A percentile compares a stretch with the other conserved stretches of the same genome.
Conservation (phyloP, 805 yeast genomes). For the Lipomyces sp. region DNA sequence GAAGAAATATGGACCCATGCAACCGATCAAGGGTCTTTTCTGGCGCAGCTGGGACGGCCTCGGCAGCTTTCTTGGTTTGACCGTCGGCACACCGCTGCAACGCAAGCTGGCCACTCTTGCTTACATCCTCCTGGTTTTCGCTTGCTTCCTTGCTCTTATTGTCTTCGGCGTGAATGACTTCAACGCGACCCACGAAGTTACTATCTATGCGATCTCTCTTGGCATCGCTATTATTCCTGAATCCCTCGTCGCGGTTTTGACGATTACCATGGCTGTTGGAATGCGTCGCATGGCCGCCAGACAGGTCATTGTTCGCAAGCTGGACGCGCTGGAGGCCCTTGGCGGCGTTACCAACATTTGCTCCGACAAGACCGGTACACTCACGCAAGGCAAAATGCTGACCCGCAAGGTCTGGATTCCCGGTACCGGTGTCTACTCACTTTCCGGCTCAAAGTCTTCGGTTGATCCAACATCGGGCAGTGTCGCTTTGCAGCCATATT, state of each 20-base stretch:
- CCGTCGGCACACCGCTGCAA: slow-evolving; percentile 79
- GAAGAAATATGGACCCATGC: slow-evolving; percentile 23
- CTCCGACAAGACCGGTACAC: slow-evolving; percentile 80
- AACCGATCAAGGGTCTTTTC: slow-evolving; percentile 41
- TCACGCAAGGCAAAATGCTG: slow-evolving; percentile 77
- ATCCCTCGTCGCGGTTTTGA: slow-evolving; percentile 71
- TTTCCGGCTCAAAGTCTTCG: slow-evolving; percentile 56
- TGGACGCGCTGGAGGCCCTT: slow-evolving; percentile 73
- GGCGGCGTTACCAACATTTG: slow-evolving; percentile 79
- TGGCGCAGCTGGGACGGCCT: slow-evolving; percentile 52
- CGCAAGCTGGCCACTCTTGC: slow-evolving; percentile 75
- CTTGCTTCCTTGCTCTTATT: slow-evolving; percentile 80
- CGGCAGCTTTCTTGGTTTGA: slow-evolving; percentile 71
- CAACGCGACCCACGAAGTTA: slow-evolving; percentile 72
- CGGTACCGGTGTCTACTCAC: slow-evolving; percentile 53
- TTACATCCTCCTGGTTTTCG: slow-evolving; percentile 63
- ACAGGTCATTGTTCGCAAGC: slow-evolving; percentile 69
- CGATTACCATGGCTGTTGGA: slow-evolving; percentile 84
- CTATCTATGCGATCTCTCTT: slow-evolving; percentile 84
- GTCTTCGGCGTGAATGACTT: slow-evolving; percentile 83
- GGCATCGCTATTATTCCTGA: slow-evolving; percentile 81
- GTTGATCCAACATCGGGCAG: slow-evolving; percentile 62
- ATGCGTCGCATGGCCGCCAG: slow-evolving; percentile 68
- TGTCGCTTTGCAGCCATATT: slow-evolving; percentile 30
- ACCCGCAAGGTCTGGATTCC: slow-evolving; percentile 70